Evolutionary conservation across 148 eudicot genomes (phyloP).

Genomic region (Nepenthes mirabilis): DNA sequence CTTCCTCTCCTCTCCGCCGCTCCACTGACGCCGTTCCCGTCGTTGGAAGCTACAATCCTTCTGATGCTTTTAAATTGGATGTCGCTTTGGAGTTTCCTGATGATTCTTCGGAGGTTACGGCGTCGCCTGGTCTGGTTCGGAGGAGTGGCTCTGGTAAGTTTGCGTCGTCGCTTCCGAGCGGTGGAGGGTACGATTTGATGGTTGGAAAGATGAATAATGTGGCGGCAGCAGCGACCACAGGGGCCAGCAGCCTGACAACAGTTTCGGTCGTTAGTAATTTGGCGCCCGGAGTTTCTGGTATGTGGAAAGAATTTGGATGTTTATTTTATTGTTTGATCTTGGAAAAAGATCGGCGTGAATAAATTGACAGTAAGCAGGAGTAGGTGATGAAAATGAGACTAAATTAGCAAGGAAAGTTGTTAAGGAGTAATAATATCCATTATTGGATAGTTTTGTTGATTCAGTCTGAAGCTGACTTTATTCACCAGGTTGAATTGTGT

Average conservation of each 20-base stretch:
- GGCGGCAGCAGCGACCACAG: slow-evolving; percentile 4
- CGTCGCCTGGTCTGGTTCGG: slow-evolving; percentile 10
- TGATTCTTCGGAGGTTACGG: slow-evolving; percentile 17
- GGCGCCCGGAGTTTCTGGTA: slow-evolving; percentile 32
- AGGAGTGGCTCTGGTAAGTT: slow-evolving; percentile 31
- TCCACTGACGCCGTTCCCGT: slow-evolving; percentile 13
- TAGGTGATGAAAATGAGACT: neutral
- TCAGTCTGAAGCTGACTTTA: too few relatives aligned
- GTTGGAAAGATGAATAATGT: slow-evolving; percentile 21
- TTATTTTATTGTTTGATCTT: neutral
- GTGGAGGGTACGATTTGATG: slow-evolving; percentile 39
- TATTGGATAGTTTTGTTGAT: too few relatives aligned
- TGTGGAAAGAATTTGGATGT: slow-evolving; percentile 4
- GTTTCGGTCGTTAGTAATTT: slow-evolving; percentile 30
- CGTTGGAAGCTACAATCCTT: slow-evolving; percentile 61
- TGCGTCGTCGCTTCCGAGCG: slow-evolving; percentile 56
- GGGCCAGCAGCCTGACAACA: slow-evolving; percentile 30
- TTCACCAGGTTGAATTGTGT: too few relatives aligned
- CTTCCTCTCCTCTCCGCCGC: slow-evolving; percentile 19
- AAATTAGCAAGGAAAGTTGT: neutral
- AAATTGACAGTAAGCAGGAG: too few relatives aligned
- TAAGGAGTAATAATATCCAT: too few relatives aligned
- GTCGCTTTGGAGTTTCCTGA: slow-evolving; percentile 18
- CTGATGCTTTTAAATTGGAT: slow-evolving; percentile 33
- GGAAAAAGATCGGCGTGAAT: too few relatives aligned